A percentile compares a stretch with the other conserved stretches of the same genome.
Evolutionary conservation across 345 rosid genomes (phyloP).

Genomic region (Clarkia xantiana): DNA sequence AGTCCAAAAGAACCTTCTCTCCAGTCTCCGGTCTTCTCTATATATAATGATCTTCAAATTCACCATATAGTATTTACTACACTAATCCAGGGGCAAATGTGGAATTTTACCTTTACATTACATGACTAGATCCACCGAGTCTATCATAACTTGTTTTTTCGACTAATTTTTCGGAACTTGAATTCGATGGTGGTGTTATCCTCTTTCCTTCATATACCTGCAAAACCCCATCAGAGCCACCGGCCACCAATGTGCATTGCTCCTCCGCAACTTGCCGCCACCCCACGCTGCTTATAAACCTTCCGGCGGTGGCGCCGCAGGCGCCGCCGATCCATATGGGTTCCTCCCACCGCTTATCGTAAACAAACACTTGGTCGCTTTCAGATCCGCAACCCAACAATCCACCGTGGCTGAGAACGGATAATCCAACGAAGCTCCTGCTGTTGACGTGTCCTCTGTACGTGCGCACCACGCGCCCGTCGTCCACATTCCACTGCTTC

Average conservation of each 20-base stretch:
- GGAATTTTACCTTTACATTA: too few relatives aligned
- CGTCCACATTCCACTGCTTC: conserved; percentile 42
- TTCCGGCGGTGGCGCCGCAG: conserved; percentile 8
- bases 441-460: conserved; percentile 57
- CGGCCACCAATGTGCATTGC: conserved; percentile 49
- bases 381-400: conserved; percentile 78
- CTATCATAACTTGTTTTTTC: too few relatives aligned
- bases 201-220: conserved; percentile 39
- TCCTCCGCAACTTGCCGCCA: conserved; percentile 67
- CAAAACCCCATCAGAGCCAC: conserved; percentile 71
- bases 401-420: conserved; percentile 65
- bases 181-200: conserved; percentile 3
- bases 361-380: conserved; percentile 51
- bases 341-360: conserved; percentile 65
- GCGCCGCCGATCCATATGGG: conserved; percentile 56
- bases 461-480: conserved; percentile 25
- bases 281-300: conserved; percentile 69
- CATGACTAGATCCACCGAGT: too few relatives aligned
- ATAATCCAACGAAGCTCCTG: conserved; percentile 68
- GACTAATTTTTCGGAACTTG: too few relatives aligned
- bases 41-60: too few relatives aligned
- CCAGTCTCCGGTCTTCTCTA: too few relatives aligned
- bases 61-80: too few relatives aligned
- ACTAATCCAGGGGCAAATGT: too few relatives aligned
- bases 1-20: too few relatives aligned